These are phyloP conservation scores for Ganoderma boninense DNA, from an alignment of 1,284 basidiomycete species.

Conservation along the genomic window DNA sequence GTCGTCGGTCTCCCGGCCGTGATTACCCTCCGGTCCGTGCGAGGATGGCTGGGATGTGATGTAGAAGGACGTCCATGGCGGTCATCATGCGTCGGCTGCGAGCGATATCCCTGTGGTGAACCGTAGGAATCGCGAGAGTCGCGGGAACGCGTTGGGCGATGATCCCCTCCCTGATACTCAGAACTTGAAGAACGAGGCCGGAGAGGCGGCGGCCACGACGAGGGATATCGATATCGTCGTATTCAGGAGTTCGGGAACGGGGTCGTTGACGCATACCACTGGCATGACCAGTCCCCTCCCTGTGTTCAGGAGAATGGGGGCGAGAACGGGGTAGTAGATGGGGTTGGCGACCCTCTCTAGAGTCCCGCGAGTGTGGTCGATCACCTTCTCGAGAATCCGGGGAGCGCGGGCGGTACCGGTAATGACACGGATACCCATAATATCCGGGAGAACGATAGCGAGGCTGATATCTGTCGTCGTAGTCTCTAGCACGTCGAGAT, in stretches of 20 bases:
- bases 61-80: background rate
- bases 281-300: background rate
- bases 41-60: background rate
- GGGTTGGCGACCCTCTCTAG: no score
- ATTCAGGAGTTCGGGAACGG: background rate
- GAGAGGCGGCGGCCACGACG: background rate
- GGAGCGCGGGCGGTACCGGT: background rate
- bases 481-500: background rate
- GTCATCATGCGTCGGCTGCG: background rate
- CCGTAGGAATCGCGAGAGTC: background rate
- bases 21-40: background rate
- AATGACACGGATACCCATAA: background rate
- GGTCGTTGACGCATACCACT: background rate
- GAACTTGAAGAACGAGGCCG: background rate
- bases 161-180: background rate
- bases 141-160: background rate
- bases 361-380: background rate
- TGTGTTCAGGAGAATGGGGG: background rate
- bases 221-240: background rate
- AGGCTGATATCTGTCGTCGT: background rate
- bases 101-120: background rate
- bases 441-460: background rate
- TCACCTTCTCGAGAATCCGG: background rate
- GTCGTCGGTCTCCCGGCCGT: background rate
- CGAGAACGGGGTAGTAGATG: slow-evolving; percentile 5